Conservation (phyloP, 1,284 basidiomycete genomes). For the Ustilago shanxiensis region DNA sequence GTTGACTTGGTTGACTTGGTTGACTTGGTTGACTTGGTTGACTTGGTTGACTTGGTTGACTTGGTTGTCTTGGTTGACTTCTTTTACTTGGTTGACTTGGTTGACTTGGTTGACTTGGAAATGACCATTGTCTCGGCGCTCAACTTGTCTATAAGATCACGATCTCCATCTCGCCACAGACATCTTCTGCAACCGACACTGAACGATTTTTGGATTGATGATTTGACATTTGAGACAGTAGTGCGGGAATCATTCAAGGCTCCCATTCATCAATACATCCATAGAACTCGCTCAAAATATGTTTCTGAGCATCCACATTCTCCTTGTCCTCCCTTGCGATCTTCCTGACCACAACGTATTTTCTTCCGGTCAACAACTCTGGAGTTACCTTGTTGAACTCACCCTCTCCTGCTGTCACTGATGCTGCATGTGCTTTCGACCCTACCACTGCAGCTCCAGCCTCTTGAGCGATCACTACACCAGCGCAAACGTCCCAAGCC, state of each 20-base stretch:
- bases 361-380: slow-evolving; percentile 82
- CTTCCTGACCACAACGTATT: slow-evolving; percentile 81
- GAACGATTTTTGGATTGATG: no score
- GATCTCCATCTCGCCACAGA: no score
- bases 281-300: slow-evolving; percentile 87
- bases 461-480: slow-evolving; percentile 91
- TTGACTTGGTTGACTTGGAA: no score
- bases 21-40: no score
- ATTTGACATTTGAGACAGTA: no score
- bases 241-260: slow-evolving; percentile 31
- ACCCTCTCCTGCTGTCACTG: slow-evolving; percentile 71
- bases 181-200: no score
- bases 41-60: no score
- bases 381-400: slow-evolving; percentile 74
- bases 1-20: no score
- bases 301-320: slow-evolving; percentile 81
- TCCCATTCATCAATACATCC: slow-evolving; percentile 81
- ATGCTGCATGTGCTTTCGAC: slow-evolving; percentile 51
- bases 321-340: slow-evolving; percentile 73
- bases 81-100: no score
- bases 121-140: no score
- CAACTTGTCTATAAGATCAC: no score
- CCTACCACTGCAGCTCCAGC: slow-evolving; percentile 72
- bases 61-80: no score
- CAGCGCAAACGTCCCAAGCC: slow-evolving; percentile 76